Evolutionary conservation across 2,329 filamentous ascomycete genomes (phyloP).

Genomic region (Trichoderma sp.): DNA sequence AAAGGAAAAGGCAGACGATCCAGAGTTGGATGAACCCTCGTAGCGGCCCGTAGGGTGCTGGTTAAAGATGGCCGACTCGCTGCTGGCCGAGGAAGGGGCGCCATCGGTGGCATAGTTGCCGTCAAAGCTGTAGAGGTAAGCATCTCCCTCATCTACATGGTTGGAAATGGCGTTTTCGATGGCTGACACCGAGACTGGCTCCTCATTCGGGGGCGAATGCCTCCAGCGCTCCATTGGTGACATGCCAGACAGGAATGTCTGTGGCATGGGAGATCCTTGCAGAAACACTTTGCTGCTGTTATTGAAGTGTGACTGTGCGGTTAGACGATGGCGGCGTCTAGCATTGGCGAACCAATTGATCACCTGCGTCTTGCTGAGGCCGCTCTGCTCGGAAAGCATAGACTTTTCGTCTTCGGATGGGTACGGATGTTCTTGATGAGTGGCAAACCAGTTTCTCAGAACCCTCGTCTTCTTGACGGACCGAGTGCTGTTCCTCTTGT

Average conservation of each 20-base stretch:
- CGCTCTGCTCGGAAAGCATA: conserved; percentile 40
- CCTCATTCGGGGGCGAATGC: conserved; percentile 44
- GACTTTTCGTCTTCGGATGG: conserved; percentile 46
- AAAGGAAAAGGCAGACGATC: conserved; percentile 29
- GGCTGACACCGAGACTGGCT: conserved; percentile 38
- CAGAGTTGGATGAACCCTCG: conserved; percentile 29
- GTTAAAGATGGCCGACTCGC: conserved; percentile 29
- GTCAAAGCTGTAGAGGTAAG: background rate
- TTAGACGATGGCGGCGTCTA: conserved; percentile 44
- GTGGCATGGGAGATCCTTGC: conserved; percentile 44
- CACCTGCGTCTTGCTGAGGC: conserved; percentile 44
- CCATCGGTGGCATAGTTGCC: conserved; percentile 26
- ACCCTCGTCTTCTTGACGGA: conserved; percentile 46
- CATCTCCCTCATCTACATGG: background rate
- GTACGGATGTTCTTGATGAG: conserved; percentile 46
- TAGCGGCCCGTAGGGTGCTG: conserved; percentile 19
- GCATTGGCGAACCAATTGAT: conserved; percentile 52
- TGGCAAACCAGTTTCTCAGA: conserved; percentile 45
- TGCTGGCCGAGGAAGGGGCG: conserved; percentile 32
- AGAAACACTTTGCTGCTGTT: conserved; percentile 30
- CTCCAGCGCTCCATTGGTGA: conserved; percentile 46
- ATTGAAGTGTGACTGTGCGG: conserved; percentile 29
- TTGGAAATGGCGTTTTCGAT: conserved; percentile 35
- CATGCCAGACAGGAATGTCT: conserved; percentile 34
- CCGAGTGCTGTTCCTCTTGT: conserved; percentile 37